Percentiles rank a stretch among this genome's conserved stretches.
These are phyloP conservation scores for Dothideomycetes sp. DNA, from an alignment of 2,329 filamentous ascomycete species.

Conservation along the genomic window DNA sequence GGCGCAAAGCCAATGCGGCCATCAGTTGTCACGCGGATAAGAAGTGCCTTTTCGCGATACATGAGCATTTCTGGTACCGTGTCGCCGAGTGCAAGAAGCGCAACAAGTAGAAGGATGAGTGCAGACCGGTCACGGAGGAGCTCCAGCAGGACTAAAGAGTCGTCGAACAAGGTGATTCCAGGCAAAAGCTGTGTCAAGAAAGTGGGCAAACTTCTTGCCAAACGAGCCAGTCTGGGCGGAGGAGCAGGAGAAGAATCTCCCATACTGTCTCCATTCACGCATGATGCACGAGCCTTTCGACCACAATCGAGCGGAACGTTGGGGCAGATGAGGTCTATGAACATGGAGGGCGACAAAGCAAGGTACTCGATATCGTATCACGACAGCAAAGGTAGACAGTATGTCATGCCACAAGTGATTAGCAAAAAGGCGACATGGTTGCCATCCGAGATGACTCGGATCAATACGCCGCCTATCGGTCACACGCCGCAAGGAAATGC, in stretches of 20 bases:
- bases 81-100: not conserved
- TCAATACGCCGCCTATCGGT: constrained; percentile 19
- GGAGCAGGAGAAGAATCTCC: too few species aligned
- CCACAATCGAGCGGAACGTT: too few species aligned
- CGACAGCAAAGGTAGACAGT: not conserved
- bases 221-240: too few species aligned
- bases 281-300: too few species aligned
- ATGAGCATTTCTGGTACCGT: not conserved
- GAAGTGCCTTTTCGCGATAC: not conserved
- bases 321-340: too few species aligned
- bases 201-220: too few species aligned
- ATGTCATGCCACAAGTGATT: not conserved
- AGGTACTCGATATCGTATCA: not conserved
- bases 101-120: not conserved
- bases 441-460: constrained; percentile 14
- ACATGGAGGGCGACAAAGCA: not conserved
- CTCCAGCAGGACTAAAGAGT: too few species aligned
- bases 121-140: not conserved
- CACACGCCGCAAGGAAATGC: constrained; percentile 7
- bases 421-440: constrained; percentile 1
- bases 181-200: too few species aligned
- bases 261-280: too few species aligned
- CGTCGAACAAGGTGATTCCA: too few species aligned
- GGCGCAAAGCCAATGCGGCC: not conserved
- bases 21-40: not conserved